Conservation (phyloP, 2,329 filamentous ascomycete genomes). For the Nemania abortiva region DNA sequence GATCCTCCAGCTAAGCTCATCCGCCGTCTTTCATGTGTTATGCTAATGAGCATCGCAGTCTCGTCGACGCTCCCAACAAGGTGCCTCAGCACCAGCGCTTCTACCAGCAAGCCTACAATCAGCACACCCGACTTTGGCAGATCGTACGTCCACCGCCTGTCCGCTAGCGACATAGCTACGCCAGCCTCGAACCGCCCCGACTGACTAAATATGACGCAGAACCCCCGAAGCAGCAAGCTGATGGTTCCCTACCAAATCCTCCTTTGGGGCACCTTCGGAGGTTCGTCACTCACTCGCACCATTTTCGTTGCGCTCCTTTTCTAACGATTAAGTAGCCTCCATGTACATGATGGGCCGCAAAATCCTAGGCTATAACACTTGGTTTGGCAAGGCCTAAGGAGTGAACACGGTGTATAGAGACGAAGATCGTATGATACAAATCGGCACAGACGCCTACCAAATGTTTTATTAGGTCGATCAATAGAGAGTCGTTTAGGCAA, state of each 20-base stretch:
- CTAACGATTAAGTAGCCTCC: constrained; percentile 55
- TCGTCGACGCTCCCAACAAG: constrained; percentile 80
- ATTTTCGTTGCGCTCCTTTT: constrained; percentile 29
- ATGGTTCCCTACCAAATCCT: constrained; percentile 76
- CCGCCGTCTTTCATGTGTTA: constrained; percentile 27
- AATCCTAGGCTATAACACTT: constrained; percentile 82
- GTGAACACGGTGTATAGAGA: constrained; percentile 4
- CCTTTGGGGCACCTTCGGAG: constrained; percentile 71
- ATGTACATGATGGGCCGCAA: constrained; percentile 82
- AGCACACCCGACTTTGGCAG: constrained; percentile 78
- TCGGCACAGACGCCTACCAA: constrained; percentile 25
- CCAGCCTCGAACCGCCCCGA: constrained; percentile 14
- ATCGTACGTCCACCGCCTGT: constrained; percentile 70
- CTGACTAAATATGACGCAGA: constrained; percentile 59
- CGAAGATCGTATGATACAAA: constrained; percentile 36
- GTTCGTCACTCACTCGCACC: constrained; percentile 62
- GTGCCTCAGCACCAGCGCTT: constrained; percentile 80
- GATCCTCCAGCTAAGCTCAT: constrained; percentile 15
- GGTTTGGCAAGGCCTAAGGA: constrained; percentile 70
- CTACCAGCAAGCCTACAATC: constrained; percentile 79
- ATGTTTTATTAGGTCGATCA: constrained; percentile 41
- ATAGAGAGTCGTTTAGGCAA: constrained; percentile 43
- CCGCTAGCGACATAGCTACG: background rate
- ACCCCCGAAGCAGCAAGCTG: constrained; percentile 72
- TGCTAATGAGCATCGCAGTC: constrained; percentile 56